Percentiles rank a stretch among this genome's conserved stretches.
These are phyloP conservation scores for Rhodotorula sp. DNA, from an alignment of 1,284 basidiomycete genomes.

Conservation along the genomic window DNA sequence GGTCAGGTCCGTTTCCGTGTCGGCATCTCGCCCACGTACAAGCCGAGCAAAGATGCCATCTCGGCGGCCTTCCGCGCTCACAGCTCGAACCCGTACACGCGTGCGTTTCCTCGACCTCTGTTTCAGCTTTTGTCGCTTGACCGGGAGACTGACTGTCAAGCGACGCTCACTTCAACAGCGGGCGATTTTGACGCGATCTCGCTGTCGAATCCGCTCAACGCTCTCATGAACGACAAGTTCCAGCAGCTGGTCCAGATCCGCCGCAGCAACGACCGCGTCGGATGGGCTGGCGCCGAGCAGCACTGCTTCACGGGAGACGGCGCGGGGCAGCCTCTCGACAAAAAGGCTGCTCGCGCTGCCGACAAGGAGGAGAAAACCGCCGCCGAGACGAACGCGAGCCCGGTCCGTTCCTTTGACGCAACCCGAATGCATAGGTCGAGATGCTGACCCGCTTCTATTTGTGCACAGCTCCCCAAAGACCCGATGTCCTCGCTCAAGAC, in stretches of 20 bases:
- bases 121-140: too few relatives aligned
- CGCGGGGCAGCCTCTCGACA: constrained; percentile 4
- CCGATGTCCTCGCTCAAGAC: constrained; percentile 18
- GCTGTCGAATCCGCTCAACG: constrained; percentile 36
- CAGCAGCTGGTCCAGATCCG: constrained; percentile 29
- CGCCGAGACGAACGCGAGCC: constrained; percentile 12
- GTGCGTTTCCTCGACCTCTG: constrained; percentile 6
- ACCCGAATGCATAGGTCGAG: fast-evolving
- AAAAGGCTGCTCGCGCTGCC: constrained; percentile 15
- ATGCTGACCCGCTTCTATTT: not conserved
- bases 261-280: constrained; percentile 21
- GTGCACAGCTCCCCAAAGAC: constrained; percentile 35
- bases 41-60: constrained; percentile 34
- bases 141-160: not conserved
- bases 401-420: not conserved
- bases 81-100: constrained; percentile 31
- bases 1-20: constrained; percentile 36
- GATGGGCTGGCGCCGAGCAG: constrained; percentile 39
- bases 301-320: constrained; percentile 18
- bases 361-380: constrained; percentile 28
- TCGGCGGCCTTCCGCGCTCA: constrained; percentile 31
- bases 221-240: constrained; percentile 36
- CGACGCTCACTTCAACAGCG: not conserved
- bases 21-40: constrained; percentile 37
- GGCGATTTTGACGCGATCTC: constrained; percentile 41